Conservation (phyloP, 1,139 yeast genomes). For the Candida albicans region DNA sequence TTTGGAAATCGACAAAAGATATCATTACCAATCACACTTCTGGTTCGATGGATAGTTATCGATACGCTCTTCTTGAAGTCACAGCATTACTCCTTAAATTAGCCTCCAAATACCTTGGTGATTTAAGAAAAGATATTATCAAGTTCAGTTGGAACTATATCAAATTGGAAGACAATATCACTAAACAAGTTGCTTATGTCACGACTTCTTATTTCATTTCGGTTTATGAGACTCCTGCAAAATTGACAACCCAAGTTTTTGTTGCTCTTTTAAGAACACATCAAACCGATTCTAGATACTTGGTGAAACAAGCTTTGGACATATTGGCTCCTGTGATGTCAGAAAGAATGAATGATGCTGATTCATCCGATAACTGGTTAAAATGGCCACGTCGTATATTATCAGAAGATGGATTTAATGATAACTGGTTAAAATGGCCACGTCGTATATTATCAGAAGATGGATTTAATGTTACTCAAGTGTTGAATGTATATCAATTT, state of each 20-base stretch:
- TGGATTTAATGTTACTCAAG: constrained; percentile 79
- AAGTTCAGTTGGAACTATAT: constrained; percentile 95
- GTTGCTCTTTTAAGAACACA: constrained; percentile 85
- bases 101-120: constrained; percentile 60
- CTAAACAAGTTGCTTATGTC: constrained; percentile 92
- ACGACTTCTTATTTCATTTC: constrained; percentile 85
- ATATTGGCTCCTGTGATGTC: constrained; percentile 87
- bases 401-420: constrained; percentile 84
- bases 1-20: constrained; percentile 71
- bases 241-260: constrained; percentile 87
- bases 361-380: constrained; percentile 74
- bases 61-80: constrained; percentile 78
- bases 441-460: constrained; percentile 90
- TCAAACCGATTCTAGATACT: constrained; percentile 78
- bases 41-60: constrained; percentile 71
- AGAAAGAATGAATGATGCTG: constrained; percentile 58
- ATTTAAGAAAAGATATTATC: constrained; percentile 81
- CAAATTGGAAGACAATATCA: constrained; percentile 82
- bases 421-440: constrained; percentile 97
- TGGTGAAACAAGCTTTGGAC: constrained; percentile 88
- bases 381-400: constrained; percentile 94
- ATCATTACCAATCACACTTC: constrained; percentile 58
- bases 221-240: constrained; percentile 85
- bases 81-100: constrained; percentile 75
- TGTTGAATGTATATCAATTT: constrained; percentile 85